phyloP scores from a whole-genome alignment of 2,329 filamentous ascomycete genomes.

The Beauveria australis region DNA sequence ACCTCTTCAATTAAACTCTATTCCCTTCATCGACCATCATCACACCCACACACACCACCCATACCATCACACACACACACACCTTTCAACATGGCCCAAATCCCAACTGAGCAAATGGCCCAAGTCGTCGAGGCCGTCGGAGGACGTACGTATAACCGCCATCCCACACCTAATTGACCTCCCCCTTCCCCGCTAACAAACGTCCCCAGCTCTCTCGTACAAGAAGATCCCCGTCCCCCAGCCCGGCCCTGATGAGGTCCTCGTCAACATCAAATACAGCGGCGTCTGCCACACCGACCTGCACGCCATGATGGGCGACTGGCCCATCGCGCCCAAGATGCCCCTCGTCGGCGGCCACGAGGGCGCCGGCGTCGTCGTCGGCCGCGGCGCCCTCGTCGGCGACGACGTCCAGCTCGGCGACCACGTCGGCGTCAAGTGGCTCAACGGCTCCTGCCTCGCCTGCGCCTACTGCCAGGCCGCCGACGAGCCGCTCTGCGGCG shows the following conservation, averaged over 20 bases:
- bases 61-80: constrained; percentile 3
- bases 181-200: not conserved
- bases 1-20: not conserved
- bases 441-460: constrained; percentile 76
- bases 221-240: constrained; percentile 75
- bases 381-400: constrained; percentile 65
- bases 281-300: constrained; percentile 87
- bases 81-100: constrained; percentile 30
- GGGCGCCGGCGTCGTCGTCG: constrained; percentile 76
- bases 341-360: constrained; percentile 78
- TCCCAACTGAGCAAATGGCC: constrained; percentile 84
- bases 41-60: not conserved
- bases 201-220: constrained; percentile 50
- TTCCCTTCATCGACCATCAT: not conserved
- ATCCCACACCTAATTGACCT: constrained; percentile 12
- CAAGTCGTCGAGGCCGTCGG: constrained; percentile 80
- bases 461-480: constrained; percentile 76
- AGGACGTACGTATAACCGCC: constrained; percentile 41
- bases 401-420: constrained; percentile 71
- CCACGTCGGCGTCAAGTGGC: constrained; percentile 84
- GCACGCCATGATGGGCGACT: constrained; percentile 77
- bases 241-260: constrained; percentile 82
- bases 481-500: constrained; percentile 75
- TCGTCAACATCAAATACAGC: constrained; percentile 84
- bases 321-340: constrained; percentile 74